Evolutionary conservation across 768 basidiomycete genomes (phyloP), one percentile per base, ranked within the genome.

Genomic region (Amanita inopinata): DNA sequence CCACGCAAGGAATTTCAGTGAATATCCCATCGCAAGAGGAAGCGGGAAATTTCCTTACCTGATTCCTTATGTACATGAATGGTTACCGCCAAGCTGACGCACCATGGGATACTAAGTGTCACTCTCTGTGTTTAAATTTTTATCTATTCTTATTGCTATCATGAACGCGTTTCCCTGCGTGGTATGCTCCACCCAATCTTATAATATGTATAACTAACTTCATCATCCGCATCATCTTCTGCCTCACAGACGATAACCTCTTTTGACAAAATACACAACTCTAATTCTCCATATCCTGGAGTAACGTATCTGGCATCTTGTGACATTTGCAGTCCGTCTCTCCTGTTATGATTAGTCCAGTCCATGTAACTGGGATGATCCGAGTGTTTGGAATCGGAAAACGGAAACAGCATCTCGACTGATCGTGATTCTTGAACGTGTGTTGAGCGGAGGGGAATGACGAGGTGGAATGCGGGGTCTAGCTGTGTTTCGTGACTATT

Each of bases 361-460:
- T 7, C 34, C 25, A 34, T 17, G 33, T 19, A 8, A 47, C 40
- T 1, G n/a, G n/a, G n/a, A n/a, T n/a, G n/a, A n/a, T n/a, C n/a
- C n/a, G 3, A 8, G 12, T 27, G 39, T 20, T 39, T 34, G n/a
- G n/a, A n/a, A n/a, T 23, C 18, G 17, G 43, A 32, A 34, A 25
- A 41, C 1, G 56, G 47, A 34, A 89, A 86, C 2, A 77, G 66
- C 6, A 55, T 52, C 47, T 84, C 80, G 33, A 88, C 57, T 0
- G 72, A 70, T 24, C 53, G 60, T 0, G 74, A 77, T 61, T 91
- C 88, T 9, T 54, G 56, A 0, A 61, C 51, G 49, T 83, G 80
- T 0, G 82, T 84, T 0, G 66, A 56, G 0, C 89, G 81, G 3
- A 85, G 64, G 1, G 88, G 85, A n/a, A 89, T 74, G 37, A 88